phyloP scores from a whole-genome alignment of 768 basidiomycete genomes.

The Lactarius sanguifluus region DNA sequence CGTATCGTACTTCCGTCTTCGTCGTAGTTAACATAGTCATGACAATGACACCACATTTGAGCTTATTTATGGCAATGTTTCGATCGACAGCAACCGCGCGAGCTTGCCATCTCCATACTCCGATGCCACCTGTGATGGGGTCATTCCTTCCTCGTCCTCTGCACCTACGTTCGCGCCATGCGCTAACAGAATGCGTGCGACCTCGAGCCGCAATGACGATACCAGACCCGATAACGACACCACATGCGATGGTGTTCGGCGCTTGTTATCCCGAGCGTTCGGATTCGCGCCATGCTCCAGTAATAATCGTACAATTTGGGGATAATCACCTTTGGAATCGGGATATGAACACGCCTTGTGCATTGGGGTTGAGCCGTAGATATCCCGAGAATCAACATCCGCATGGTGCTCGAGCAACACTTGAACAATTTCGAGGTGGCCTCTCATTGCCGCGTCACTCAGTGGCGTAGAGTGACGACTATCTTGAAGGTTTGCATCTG shows the following conservation, averaged over 20 bases:
- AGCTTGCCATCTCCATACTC: too few species aligned
- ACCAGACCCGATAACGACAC: too few species aligned
- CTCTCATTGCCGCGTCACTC: background rate
- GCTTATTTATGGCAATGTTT: too few species aligned
- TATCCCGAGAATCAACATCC: background rate
- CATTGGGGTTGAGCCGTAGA: background rate
- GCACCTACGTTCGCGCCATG: background rate
- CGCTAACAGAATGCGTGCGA: background rate
- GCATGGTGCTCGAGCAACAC: too few species aligned
- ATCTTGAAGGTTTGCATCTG: background rate
- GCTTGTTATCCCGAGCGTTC: background rate
- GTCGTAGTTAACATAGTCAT: too few species aligned
- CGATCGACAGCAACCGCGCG: too few species aligned
- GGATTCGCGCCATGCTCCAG: background rate
- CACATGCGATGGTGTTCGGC: background rate
- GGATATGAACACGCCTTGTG: too few species aligned
- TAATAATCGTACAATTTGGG: too few species aligned
- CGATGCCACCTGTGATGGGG: background rate
- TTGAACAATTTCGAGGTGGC: background rate
- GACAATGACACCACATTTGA: too few species aligned
- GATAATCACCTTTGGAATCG: too few species aligned
- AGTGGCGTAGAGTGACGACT: background rate
- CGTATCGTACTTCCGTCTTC: too few species aligned
- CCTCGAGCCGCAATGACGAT: too few species aligned
- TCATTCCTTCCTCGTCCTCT: background rate